Evolutionary conservation across 176 grass and related monocot genomes (phyloP).

Genomic region (Typha latifolia): DNA sequence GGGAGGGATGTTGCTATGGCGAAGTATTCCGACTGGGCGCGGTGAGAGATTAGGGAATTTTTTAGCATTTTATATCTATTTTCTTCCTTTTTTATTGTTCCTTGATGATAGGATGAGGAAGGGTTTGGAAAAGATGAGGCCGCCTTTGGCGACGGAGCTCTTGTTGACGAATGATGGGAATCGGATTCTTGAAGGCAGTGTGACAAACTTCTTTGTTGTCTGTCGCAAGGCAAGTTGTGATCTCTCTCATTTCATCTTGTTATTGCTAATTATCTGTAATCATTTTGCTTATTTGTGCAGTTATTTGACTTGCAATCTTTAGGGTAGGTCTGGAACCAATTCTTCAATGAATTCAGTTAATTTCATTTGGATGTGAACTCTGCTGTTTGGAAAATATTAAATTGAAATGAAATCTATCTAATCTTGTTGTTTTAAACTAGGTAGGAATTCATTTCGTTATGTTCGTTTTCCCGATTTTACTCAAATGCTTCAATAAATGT

Average conservation of each 20-base stretch:
- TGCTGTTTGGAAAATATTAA: too few species aligned
- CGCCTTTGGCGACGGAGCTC: constrained; percentile 56
- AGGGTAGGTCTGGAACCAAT: too few species aligned
- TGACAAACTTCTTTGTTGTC: constrained; percentile 85
- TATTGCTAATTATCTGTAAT: background rate
- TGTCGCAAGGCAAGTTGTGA: constrained; percentile 37
- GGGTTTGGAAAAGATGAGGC: constrained; percentile 79
- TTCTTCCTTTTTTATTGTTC: background rate
- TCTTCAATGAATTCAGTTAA: too few species aligned
- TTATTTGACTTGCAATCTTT: too few species aligned
- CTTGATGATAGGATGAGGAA: constrained; percentile 48
- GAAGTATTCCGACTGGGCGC: constrained; percentile 68
- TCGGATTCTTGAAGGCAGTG: constrained; percentile 65
- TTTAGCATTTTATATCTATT: background rate
- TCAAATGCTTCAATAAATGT: too few species aligned
- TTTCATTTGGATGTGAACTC: too few species aligned
- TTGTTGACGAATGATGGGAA: constrained; percentile 74
- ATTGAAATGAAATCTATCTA: too few species aligned
- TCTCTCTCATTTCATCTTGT: background rate
- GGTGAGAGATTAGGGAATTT: constrained; percentile 23
- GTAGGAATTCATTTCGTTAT: too few species aligned
- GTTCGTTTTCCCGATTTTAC: too few species aligned
- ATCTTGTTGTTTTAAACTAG: too few species aligned
- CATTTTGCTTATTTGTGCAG: background rate
- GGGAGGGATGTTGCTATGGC: constrained; percentile 47